Conservation (phyloP, 1,139 yeast genomes). For the Suhomyces bribrorum region DNA sequence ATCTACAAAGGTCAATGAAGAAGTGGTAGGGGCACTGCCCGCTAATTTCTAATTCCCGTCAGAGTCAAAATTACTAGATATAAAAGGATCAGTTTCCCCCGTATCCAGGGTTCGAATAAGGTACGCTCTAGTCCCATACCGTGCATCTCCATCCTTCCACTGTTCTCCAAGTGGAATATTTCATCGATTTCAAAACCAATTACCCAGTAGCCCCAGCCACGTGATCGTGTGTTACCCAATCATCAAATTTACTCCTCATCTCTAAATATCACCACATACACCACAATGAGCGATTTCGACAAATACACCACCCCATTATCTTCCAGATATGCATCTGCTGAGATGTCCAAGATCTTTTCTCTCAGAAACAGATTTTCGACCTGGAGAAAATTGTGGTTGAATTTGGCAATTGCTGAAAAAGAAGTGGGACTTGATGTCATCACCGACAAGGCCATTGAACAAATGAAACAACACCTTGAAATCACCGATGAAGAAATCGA, state of each 20-base stretch:
- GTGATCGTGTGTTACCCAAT: no score
- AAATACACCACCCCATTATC: conserved; percentile 89
- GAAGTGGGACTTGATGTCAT: conserved; percentile 83
- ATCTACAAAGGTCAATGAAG: no score
- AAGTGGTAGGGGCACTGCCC: background rate
- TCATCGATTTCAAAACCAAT: background rate
- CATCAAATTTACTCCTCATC: no score
- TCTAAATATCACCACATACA: background rate
- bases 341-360: conserved; percentile 92
- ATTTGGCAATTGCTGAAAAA: conserved; percentile 93
- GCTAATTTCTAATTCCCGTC: conserved; percentile 1
- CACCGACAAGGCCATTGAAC: conserved; percentile 86
- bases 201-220: background rate
- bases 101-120: no score
- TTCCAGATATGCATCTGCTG: conserved; percentile 95
- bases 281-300: conserved; percentile 47
- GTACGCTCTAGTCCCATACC: no score
- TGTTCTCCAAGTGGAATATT: no score
- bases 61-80: conserved; percentile 3
- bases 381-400: conserved; percentile 97
- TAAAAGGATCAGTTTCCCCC: conserved; percentile 1
- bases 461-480: conserved; percentile 73
- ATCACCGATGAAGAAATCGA: conserved; percentile 93
- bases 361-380: conserved; percentile 92
- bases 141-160: no score